Base-by-base conservation (phyloP, 2,329 filamentous ascomycete genomes). In the Aspergillus uvarum region DNA sequence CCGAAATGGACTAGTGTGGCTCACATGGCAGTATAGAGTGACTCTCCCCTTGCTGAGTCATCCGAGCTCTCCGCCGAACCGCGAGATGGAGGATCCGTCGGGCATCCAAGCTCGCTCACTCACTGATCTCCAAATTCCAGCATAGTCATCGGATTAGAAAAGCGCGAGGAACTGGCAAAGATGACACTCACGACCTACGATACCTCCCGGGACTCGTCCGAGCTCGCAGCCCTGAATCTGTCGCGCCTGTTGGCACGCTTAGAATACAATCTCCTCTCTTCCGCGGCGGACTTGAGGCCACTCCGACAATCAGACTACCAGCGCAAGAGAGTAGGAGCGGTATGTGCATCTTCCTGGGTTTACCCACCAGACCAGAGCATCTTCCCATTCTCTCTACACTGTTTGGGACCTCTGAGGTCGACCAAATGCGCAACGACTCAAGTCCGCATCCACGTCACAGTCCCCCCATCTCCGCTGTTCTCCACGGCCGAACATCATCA, bases 231-330 rank as follows among this genome's bases (percentile, higher is more conserved):
- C n/a, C 70, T 80, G 47, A 78, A 74, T 52, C 68, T 80, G 16
- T 70, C 76, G 31, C 76, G 77, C 47, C 71, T 80, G n/a, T 70
- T 81, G 47, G 69, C 73, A 16, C 76, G 78, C 31, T 72, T 80
- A 24, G 77, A 78, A 60, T 68, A 77, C 59, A 78, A 81, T 54
- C 68, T 81, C 42, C 74, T 80, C 54, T 76, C 77, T 4, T 68
- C 70, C 8, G 69, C 66, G 12, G 66, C 75, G 42, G 75, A 78
- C 47, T 65, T 77, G 21, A 74, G 71, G 60, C 66, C 72, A 12
- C 64, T 79, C 44, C 74, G 70, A 35, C 72, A 69, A 60, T 76
- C 78, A 31, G 74, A 78, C 51, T 76, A 76, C 57, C 77, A 80
- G 62, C 75, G 78, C 58, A 72, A 74, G 62, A 74, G 79, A 67